A percentile compares a stretch with the other conserved stretches of the same genome.
Conservation (phyloP, 2,329 filamentous ascomycete genomes). For the Penicillium sp. region DNA sequence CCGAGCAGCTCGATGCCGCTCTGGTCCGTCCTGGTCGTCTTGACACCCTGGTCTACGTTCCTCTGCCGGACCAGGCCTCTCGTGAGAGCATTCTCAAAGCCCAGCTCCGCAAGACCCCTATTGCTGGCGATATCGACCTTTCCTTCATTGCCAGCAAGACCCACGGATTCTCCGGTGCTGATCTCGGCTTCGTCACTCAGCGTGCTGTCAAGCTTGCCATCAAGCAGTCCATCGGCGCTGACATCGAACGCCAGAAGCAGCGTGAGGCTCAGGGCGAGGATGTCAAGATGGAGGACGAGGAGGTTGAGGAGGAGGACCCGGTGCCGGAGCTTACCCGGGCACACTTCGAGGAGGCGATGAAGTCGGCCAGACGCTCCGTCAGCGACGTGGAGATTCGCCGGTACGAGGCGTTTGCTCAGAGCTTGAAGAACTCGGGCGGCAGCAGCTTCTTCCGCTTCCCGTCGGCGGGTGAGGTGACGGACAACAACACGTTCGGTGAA, state of each 20-base stretch:
- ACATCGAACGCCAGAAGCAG: slow-evolving; percentile 84
- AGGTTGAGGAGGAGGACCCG: slow-evolving; percentile 64
- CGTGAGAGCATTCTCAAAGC: slow-evolving; percentile 85
- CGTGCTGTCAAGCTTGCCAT: slow-evolving; percentile 98
- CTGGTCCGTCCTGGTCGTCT: slow-evolving; percentile 97
- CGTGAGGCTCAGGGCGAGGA: slow-evolving; percentile 72
- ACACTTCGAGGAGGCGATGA: slow-evolving; percentile 99
- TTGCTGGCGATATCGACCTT: slow-evolving; percentile 77
- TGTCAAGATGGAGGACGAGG: slow-evolving; percentile 66
- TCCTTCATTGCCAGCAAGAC: slow-evolving; percentile 91
- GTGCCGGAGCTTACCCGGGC: slow-evolving; percentile 91
- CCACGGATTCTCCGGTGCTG: slow-evolving; percentile 97
- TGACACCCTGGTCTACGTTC: slow-evolving; percentile 96
- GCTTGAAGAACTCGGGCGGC: slow-evolving; percentile 95
- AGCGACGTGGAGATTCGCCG: slow-evolving; percentile 94
- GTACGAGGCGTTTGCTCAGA: slow-evolving; percentile 96
- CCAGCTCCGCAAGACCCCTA: slow-evolving; percentile 95
- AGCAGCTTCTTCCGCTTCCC: slow-evolving; percentile 99
- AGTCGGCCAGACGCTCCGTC: slow-evolving; percentile 83
- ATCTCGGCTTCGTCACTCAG: slow-evolving; percentile 98
- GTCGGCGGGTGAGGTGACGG: slow-evolving; percentile 48
- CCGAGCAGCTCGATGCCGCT: slow-evolving; percentile 95
- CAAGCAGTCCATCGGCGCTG: slow-evolving; percentile 82
- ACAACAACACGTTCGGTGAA: slow-evolving; percentile 60
- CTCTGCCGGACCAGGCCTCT: slow-evolving; percentile 82